phyloP scores from a whole-genome alignment of 495 filamentous ascomycete species.

The Geoglossum glabrum region DNA sequence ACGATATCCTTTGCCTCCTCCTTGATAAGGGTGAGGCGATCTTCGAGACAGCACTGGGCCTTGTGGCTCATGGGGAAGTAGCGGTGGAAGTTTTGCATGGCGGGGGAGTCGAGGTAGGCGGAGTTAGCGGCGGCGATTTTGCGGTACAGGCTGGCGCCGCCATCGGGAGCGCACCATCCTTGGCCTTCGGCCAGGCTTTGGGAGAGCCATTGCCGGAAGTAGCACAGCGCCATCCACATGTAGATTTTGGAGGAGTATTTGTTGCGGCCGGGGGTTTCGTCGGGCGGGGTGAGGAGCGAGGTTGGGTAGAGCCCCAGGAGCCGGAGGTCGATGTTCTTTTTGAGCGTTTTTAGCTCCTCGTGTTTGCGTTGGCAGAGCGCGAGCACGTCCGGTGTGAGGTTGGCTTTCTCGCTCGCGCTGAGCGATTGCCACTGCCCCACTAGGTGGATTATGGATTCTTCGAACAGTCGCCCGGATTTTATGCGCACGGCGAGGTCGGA shows the following conservation, averaged over 20 bases:
- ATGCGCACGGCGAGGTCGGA: conserved; percentile 20
- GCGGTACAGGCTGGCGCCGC: conserved; percentile 18
- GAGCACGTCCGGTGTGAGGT: conserved; percentile 6
- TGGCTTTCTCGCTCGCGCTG: conserved; percentile 6
- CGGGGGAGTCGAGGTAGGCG: conserved; percentile 12
- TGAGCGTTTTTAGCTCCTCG: conserved; percentile 12
- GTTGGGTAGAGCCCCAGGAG: conserved; percentile 12
- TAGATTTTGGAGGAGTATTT: conserved; percentile 16
- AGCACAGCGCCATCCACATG: conserved; percentile 16
- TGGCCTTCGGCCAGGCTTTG: conserved; percentile 7
- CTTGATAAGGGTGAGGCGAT: neutral
- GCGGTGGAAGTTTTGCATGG: conserved; percentile 8
- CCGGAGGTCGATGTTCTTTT: conserved; percentile 12
- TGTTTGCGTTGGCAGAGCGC: conserved; percentile 8
- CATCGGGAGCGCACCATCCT: conserved; percentile 13
- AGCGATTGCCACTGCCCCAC: conserved; percentile 21
- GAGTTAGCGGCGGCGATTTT: conserved; percentile 9
- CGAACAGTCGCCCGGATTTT: conserved; percentile 23
- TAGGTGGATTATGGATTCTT: conserved; percentile 28
- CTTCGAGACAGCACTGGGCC: neutral
- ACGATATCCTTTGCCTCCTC: conserved; percentile 10
- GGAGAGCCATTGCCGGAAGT: conserved; percentile 17
- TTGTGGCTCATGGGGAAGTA: conserved; percentile 11
- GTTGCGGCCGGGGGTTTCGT: neutral
- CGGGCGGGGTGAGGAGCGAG: neutral